phyloP scores from a whole-genome alignment of 768 basidiomycete genomes.

The Rhizopogon vesiculosus region DNA sequence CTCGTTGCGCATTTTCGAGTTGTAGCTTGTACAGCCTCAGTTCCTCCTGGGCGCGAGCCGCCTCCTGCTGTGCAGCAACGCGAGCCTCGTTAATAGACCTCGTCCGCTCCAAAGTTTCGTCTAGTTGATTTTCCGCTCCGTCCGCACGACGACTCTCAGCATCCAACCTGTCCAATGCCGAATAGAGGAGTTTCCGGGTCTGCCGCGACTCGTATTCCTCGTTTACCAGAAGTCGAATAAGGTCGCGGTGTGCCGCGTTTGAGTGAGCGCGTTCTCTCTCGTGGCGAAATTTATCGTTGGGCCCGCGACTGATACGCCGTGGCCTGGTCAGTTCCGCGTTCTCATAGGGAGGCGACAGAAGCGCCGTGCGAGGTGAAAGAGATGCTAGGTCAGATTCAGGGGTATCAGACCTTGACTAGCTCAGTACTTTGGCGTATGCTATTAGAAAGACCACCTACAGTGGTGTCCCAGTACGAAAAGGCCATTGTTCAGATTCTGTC shows the following conservation, averaged over 20 bases:
- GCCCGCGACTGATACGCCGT: conserved; percentile 20
- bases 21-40: conserved; percentile 53
- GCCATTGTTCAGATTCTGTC: conserved; percentile 19
- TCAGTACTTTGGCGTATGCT: neutral
- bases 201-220: conserved; percentile 38
- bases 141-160: conserved; percentile 32
- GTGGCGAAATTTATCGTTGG: conserved; percentile 26
- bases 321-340: conserved; percentile 2
- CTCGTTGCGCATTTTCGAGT: conserved; percentile 54
- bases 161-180: conserved; percentile 34
- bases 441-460: conserved; percentile 14
- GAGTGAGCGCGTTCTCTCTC: conserved; percentile 31
- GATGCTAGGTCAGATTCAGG: conserved; percentile 24
- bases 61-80: conserved; percentile 24
- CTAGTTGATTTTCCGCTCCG: conserved; percentile 28
- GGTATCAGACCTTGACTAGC: conserved; percentile 5
- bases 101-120: conserved; percentile 23
- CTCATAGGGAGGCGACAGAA: conserved; percentile 23
- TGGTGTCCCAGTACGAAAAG: conserved; percentile 4
- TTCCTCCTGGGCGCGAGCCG: conserved; percentile 38
- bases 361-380: conserved; percentile 21
- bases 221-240: conserved; percentile 30
- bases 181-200: conserved; percentile 32
- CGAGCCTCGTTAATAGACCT: conserved; percentile 29
- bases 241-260: conserved; percentile 20